phyloP scores from a whole-genome alignment of 179 eudicot species.

The Camellia oleifera region DNA sequence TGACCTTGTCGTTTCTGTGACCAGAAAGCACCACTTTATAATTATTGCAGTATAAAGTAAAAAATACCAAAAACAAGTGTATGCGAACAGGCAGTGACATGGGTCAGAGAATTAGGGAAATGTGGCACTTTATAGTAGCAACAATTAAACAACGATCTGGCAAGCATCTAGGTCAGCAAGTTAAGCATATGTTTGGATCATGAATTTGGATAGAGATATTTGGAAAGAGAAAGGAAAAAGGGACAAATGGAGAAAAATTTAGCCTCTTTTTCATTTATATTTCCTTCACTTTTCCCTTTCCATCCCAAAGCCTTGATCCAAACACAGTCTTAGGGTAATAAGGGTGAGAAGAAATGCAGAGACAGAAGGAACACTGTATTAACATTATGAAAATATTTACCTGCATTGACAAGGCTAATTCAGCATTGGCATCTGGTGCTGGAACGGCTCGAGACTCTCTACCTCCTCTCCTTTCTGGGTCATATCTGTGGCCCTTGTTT shows the following conservation, averaged over 20 bases:
- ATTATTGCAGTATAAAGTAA: neutral
- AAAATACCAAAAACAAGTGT: neutral
- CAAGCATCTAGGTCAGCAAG: constrained; percentile 6
- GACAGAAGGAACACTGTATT: neutral
- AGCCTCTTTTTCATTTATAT: no score
- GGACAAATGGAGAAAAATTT: no score
- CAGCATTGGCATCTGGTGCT: constrained; percentile 96
- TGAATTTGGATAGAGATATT: no score
- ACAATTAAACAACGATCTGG: neutral
- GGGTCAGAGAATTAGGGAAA: neutral
- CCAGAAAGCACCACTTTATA: neutral
- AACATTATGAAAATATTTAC: constrained; percentile 23
- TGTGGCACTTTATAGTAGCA: neutral
- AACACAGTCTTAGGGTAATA: neutral
- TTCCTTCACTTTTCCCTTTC: no score
- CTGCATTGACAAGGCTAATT: constrained; percentile 80
- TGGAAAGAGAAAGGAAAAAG: no score
- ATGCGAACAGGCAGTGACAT: neutral
- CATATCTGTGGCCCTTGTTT: constrained; percentile 60
- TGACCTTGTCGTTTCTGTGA: constrained; percentile 72
- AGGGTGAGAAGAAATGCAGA: neutral
- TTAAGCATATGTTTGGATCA: neutral
- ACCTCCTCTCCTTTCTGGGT: constrained; percentile 56
- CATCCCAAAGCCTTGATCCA: no score
- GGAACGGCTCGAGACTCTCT: constrained; percentile 87